Conservation (phyloP, 345 rosid species). For the Citrus sp. region DNA sequence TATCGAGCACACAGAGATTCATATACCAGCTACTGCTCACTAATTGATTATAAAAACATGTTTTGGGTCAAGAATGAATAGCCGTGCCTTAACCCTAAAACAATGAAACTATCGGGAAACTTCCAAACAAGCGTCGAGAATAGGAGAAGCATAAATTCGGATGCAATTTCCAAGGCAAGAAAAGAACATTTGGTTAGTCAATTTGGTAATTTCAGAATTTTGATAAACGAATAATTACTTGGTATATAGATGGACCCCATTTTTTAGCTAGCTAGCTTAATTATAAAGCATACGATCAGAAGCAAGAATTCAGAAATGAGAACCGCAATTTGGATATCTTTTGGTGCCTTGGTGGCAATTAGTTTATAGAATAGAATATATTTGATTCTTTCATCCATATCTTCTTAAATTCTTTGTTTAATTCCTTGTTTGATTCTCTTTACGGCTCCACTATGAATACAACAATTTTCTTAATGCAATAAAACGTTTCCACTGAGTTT, state of each 20-base stretch:
- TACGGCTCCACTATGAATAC: conserved; percentile 14
- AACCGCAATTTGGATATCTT: conserved; percentile 19
- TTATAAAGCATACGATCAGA: conserved; percentile 20
- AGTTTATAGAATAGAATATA: conserved; percentile 11
- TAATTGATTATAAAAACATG: not conserved
- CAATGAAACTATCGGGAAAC: not conserved
- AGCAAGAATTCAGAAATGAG: not conserved
- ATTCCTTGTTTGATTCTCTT: conserved; percentile 15
- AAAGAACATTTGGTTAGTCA: conserved; percentile 19
- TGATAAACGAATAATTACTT: conserved; percentile 1
- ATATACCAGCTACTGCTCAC: not conserved
- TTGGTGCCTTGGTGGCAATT: conserved; percentile 13
- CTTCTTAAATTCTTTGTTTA: conserved; percentile 21
- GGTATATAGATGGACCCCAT: conserved; percentile 3
- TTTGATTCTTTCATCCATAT: conserved; percentile 15
- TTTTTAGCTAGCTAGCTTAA: conserved; percentile 10
- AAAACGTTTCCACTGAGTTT: conserved; percentile 15
- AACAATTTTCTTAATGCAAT: conserved; percentile 5
- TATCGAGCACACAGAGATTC: not conserved
- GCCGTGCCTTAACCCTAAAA: not conserved
- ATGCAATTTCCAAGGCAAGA: conserved; percentile 33
- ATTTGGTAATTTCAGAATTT: conserved; percentile 4
- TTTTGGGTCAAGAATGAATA: not conserved
- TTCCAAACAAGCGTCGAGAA: not conserved
- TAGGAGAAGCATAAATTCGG: conserved; percentile 22